A percentile compares a stretch with the other conserved stretches of the same genome.
phyloP scores from a whole-genome alignment of 768 basidiomycete genomes.

The Hypholoma sublateritium region DNA sequence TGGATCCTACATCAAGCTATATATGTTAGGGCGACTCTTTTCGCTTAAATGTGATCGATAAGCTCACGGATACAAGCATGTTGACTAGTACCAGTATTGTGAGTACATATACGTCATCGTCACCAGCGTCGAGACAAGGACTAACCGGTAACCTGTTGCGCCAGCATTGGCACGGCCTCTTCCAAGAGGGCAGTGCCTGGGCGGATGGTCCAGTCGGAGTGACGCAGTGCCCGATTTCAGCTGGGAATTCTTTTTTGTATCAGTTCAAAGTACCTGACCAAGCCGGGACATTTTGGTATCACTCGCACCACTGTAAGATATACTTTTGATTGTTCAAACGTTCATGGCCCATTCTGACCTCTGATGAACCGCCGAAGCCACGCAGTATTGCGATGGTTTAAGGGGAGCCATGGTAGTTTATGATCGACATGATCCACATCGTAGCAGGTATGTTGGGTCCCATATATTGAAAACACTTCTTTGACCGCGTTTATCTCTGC shows the following conservation, averaged over 20 bases:
- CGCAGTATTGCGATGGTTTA: conserved; percentile 59
- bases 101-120: conserved; percentile 9
- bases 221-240: conserved; percentile 43
- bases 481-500: background rate
- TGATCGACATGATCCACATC: conserved; percentile 24
- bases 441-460: conserved; percentile 14
- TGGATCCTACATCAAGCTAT: background rate
- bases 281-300: conserved; percentile 49
- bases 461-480: background rate
- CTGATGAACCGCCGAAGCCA: conserved; percentile 19
- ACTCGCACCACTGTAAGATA: conserved; percentile 33
- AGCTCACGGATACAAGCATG: conserved; percentile 47
- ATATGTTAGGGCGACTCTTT: conserved; percentile 36
- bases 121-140: no score
- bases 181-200: conserved; percentile 32
- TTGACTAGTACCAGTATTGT: conserved; percentile 48
- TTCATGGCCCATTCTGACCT: no score
- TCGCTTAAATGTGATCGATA: conserved; percentile 44
- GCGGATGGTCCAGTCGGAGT: conserved; percentile 32
- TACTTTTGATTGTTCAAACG: no score
- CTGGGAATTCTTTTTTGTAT: conserved; percentile 33
- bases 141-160: background rate
- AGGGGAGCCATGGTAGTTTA: conserved; percentile 33
- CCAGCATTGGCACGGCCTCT: conserved; percentile 48
- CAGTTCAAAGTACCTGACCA: conserved; percentile 26